Evolutionary conservation across 495 filamentous ascomycete species (phyloP).

Genomic region (Neurospora sp.): DNA sequence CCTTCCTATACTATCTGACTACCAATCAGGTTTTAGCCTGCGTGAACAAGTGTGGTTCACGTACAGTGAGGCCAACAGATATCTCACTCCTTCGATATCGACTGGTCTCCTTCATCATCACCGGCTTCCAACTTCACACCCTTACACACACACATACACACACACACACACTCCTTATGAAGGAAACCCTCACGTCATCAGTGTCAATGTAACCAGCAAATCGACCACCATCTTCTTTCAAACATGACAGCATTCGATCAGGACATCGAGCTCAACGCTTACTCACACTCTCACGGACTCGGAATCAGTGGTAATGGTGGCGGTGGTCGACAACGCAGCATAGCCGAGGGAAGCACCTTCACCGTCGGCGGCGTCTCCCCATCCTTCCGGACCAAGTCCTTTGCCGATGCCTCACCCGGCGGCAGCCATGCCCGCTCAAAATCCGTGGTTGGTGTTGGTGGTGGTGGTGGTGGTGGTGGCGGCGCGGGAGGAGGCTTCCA

Average conservation of each 20-base stretch:
- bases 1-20: not conserved
- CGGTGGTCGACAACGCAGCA: conserved; percentile 8
- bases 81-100: not conserved
- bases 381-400: not conserved
- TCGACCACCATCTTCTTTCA: not conserved
- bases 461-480: not conserved
- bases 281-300: not conserved
- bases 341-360: conserved; percentile 13
- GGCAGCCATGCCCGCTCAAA: not conserved
- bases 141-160: not conserved
- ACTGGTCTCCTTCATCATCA: not conserved
- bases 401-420: not conserved
- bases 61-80: not conserved
- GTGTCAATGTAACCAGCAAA: not conserved
- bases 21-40: not conserved
- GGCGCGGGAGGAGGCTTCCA: conserved; percentile 8
- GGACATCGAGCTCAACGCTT: conserved; percentile 20
- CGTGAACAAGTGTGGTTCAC: not conserved
- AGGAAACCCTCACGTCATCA: not conserved
- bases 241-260: conserved; percentile 2
- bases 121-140: not conserved
- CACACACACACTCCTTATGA: not conserved
- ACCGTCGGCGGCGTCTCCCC: conserved; percentile 1
- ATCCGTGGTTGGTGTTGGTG: not conserved
- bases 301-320: not conserved